phyloP scores from a whole-genome alignment of 148 eudicot species.

The Mesembryanthemum crystallinum region DNA sequence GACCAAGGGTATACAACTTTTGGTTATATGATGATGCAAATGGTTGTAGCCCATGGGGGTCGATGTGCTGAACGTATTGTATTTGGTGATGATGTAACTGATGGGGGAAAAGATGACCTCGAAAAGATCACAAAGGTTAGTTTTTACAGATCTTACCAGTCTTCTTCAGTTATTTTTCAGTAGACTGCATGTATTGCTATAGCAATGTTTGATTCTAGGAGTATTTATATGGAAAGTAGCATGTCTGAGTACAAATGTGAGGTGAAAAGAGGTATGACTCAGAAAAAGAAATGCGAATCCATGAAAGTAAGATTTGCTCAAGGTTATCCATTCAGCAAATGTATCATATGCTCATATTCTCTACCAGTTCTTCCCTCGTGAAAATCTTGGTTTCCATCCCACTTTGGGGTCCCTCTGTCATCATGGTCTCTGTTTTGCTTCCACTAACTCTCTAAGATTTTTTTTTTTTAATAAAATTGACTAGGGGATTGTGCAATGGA shows the following conservation, averaged over 20 bases:
- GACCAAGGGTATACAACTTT: slow-evolving; percentile 80
- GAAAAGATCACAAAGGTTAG: slow-evolving; percentile 78
- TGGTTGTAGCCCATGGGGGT: slow-evolving; percentile 96
- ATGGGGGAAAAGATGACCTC: slow-evolving; percentile 85
- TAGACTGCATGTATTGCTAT: background rate
- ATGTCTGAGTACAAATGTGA: no score
- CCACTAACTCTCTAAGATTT: background rate
- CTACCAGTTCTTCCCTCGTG: background rate
- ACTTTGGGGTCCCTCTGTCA: background rate
- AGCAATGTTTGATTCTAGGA: background rate
- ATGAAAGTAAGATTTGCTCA: no score
- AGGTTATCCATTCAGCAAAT: no score
- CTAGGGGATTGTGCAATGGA: background rate
- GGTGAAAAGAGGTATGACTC: no score
- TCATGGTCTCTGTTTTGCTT: background rate
- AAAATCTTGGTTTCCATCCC: background rate
- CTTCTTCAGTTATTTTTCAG: background rate
- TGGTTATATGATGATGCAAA: slow-evolving; percentile 98
- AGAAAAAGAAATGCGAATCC: no score
- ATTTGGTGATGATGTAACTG: slow-evolving; percentile 83
- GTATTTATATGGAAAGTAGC: no score
- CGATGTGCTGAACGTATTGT: slow-evolving; percentile 87
- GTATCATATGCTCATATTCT: no score
- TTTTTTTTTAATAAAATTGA: background rate
- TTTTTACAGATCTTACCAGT: background rate